Evolutionary conservation across 495 filamentous ascomycete genomes (phyloP), one percentile per base, ranked within the genome.

Genomic region (Annulohypoxylon nitens): DNA sequence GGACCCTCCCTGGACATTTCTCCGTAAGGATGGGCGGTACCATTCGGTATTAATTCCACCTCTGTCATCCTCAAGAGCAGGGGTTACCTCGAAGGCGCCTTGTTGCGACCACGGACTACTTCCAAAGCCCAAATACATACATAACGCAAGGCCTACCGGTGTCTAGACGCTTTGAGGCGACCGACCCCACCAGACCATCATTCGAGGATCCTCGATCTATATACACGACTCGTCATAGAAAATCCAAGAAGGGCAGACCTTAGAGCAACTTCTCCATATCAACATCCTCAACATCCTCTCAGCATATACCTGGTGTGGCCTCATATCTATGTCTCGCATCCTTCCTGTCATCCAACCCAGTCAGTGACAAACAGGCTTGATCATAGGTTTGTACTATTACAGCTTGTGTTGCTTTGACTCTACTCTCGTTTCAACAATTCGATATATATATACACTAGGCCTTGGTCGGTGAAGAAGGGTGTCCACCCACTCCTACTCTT

Each of bases 21-120:
- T 85, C 83, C 82, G 79, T 78, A 78, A 80, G 74, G 78, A 80
- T 77, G 80, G 75, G 78, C 74, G 76, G 79, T 83, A 78, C 79
- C 77, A 75, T 77, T 80, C 82, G 83, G 83, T 84, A 86, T 84
- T 84, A 81, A 84, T 80, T 78, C 83, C 78, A 82, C 81, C 77
- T 82, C 79, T 81, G 80, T 83, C 81, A 81, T 82, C 81, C 81
- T 76, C 73, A 77, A 77, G 80, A 77, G 57, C 81, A 83, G 80
- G 82, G 80, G 78, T 71, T 78, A 73, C 75, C 79, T 81, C 78
- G 76, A 76, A 78, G 76, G 73, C 71, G 78, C 73, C 80, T 84
- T 79, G 81, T 82, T 84, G 81, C 81, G 77, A 77, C 77, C 79
- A 81, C 78, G 77, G 76, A 75, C 79, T 80, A 75, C 79, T 79